Percentiles rank a stretch among this genome's conserved stretches.
These are phyloP conservation scores for Aspergillus clavatus DNA, from an alignment of 2,329 filamentous ascomycete genomes.

Conservation along the genomic window DNA sequence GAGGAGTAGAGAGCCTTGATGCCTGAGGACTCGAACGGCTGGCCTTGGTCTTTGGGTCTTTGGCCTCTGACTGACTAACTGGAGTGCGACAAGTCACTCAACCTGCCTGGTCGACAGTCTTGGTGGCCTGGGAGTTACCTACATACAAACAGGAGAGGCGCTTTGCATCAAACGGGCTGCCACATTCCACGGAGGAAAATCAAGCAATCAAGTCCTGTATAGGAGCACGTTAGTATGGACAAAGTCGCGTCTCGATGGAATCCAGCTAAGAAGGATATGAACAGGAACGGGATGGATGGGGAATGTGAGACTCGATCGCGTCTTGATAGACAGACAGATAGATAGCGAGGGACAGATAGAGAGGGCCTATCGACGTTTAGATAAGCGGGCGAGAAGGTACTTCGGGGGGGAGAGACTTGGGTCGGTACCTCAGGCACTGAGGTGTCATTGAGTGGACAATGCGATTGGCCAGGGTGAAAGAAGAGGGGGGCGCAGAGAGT, in stretches of 20 bases:
- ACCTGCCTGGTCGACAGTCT: constrained; percentile 8
- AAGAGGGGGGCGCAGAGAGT: background rate
- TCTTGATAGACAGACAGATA: no score
- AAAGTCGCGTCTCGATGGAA: background rate
- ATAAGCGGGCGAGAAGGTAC: background rate
- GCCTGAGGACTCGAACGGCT: constrained; percentile 12
- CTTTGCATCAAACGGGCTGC: constrained; percentile 11
- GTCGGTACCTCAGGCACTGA: background rate
- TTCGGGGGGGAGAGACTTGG: background rate
- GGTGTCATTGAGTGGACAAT: no score
- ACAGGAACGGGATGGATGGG: background rate
- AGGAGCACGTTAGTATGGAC: background rate
- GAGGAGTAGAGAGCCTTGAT: constrained; percentile 10
- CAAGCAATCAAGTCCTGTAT: background rate
- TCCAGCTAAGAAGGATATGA: background rate
- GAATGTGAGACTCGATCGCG: background rate
- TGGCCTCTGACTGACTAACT: constrained; percentile 8
- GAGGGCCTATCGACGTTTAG: no score
- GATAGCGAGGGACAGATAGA: no score
- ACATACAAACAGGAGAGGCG: constrained; percentile 7
- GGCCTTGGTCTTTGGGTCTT: no score
- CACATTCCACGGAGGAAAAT: background rate
- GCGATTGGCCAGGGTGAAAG: background rate
- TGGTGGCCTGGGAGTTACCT: background rate
- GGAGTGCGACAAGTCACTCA: constrained; percentile 15